phyloP scores from a whole-genome alignment of 169 alveolate species.

The Neospora caninum region DNA sequence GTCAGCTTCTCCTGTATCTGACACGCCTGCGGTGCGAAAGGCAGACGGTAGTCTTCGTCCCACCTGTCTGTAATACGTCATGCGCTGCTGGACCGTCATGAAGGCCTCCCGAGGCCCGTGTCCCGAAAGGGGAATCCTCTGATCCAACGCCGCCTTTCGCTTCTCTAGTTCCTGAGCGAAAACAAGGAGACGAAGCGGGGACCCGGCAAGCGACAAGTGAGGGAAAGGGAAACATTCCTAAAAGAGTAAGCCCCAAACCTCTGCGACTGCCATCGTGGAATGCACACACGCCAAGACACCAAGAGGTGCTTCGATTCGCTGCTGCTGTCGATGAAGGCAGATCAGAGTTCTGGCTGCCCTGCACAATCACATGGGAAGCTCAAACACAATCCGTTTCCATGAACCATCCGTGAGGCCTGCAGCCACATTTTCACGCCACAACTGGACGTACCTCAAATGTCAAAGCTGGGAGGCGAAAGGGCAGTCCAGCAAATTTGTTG shows the following conservation, averaged over 20 bases:
- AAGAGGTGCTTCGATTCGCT: no score
- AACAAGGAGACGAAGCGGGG: background rate
- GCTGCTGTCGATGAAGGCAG: no score
- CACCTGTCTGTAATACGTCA: slow-evolving; percentile 52
- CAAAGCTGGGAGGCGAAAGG: slow-evolving; percentile 49
- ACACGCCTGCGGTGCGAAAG: no score
- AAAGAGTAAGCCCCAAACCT: background rate
- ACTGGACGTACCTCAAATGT: slow-evolving; percentile 10
- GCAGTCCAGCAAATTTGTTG: slow-evolving; percentile 56
- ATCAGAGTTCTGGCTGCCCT: no score
- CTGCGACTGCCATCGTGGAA: no score
- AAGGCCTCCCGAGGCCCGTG: slow-evolving; percentile 62
- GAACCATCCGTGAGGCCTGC: no score
- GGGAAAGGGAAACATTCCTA: background rate
- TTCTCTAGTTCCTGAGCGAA: background rate
- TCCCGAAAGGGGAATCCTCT: slow-evolving; percentile 30
- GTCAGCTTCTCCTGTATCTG: no score
- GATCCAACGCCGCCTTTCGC: slow-evolving; percentile 41
- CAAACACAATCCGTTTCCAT: no score
- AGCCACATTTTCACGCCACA: no score
- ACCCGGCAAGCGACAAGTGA: background rate
- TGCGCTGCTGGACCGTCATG: slow-evolving; percentile 67
- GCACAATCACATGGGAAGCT: no score
- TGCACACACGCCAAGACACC: no score
- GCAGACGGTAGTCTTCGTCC: background rate